Base-by-base conservation (phyloP, 2,329 filamentous ascomycete species). In the Xenoacremonium recifei region DNA sequence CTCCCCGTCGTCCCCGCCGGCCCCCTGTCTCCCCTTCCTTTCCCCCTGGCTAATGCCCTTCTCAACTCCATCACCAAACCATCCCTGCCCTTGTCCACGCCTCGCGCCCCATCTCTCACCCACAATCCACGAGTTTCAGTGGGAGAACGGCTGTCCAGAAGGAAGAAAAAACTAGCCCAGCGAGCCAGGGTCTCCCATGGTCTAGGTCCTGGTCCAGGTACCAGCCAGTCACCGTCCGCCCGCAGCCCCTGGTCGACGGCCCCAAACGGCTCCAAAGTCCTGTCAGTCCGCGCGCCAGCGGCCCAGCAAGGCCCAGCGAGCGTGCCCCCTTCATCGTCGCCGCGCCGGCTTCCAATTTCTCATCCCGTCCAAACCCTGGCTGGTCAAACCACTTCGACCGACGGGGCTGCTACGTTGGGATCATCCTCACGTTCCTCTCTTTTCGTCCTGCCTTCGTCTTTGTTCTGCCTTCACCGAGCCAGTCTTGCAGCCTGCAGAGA, bases 271-370 rank as follows among this genome's bases (percentile, higher is more conserved):
- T 48, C 39, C 47, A 41, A 43, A 43, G 46, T 45, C 39, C 37
- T 39, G 49, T 47, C 40, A 49, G 47, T 48, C 42, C 49, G 25
- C 39, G 29, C 29, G 6, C 38, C 38, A 31, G 37, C 29, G 32
- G 42, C 45, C 45, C 41, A 48, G 50, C 50, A 46, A 54, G 41
- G 50, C 44, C 45, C 53, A n/a, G n/a, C n/a, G n/a, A n/a, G n/a
- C n/a, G n/a, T 53, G 47, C 54, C 54, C 54, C 54, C 54, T 56
- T 57, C 52, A 57, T 57, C 40, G 47, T 45, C 44, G 42, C 45
- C 48, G 41, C 51, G 18, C 17, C 7, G 32, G 12, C 32, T 34
- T n/a, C 32, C 53, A 54, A 57, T 54, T 56, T 56, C 54, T 57
- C 53, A 37, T 55, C 50, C 47, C 48, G 45, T 48, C 43, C 29